Evolutionary conservation across 2,329 filamentous ascomycete genomes (phyloP).

Genomic region (Colletotrichum navitas): DNA sequence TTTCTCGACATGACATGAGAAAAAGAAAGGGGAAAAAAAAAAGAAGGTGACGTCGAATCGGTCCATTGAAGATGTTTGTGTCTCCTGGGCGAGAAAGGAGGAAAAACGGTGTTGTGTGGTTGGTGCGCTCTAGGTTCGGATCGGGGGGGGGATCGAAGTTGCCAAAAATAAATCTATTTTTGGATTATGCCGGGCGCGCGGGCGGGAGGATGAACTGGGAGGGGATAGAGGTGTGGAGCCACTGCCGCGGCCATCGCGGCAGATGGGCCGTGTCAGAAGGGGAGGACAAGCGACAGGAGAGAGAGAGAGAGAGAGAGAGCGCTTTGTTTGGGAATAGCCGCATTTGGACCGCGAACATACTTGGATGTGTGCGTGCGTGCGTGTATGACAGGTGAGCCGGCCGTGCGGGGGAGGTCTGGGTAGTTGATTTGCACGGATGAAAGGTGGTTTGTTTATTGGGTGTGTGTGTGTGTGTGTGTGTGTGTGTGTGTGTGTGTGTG

Average conservation of each 20-base stretch:
- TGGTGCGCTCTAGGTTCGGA: background rate
- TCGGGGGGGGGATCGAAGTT: background rate
- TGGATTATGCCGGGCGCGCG: slow-evolving; percentile 17
- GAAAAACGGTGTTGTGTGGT: slow-evolving; percentile 8
- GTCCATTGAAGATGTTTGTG: background rate
- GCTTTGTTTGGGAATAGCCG: slow-evolving; percentile 8
- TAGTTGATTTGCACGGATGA: too few species aligned
- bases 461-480: background rate
- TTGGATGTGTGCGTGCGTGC: background rate
- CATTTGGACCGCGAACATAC: background rate
- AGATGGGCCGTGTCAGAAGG: slow-evolving; percentile 9
- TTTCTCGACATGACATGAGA: background rate
- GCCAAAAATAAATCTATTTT: slow-evolving; percentile 37
- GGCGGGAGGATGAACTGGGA: slow-evolving; percentile 24
- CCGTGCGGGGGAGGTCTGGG: background rate
- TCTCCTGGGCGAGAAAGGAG: background rate
- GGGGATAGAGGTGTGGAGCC: slow-evolving; percentile 1
- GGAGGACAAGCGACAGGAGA: background rate
- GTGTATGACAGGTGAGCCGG: slow-evolving; percentile 6
- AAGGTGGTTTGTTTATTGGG: background rate
- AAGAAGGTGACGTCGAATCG: background rate
- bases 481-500: background rate
- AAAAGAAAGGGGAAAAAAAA: background rate
- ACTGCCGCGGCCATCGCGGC: slow-evolving; percentile 19
- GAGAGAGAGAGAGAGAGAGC: background rate